phyloP scores from a whole-genome alignment of 495 filamentous ascomycete species.

The Penicillium malachiteum region DNA sequence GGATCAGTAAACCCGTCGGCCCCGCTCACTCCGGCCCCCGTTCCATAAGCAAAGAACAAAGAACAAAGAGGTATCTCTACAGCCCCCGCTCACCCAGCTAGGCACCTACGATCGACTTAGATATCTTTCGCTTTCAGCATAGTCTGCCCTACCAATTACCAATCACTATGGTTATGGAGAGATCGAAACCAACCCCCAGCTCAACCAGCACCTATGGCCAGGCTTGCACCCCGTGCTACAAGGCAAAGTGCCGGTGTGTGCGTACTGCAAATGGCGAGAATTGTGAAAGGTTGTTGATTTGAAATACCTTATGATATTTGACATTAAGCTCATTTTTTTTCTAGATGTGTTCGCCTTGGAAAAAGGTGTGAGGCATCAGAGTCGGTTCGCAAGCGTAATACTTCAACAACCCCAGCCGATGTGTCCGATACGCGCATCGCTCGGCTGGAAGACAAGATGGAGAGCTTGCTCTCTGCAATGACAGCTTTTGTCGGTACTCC shows the following conservation, averaged over 20 bases:
- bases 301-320: neutral
- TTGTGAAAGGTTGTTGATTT: conserved; percentile 22
- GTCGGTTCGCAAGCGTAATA: conserved; percentile 31
- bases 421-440: conserved; percentile 48
- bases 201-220: conserved; percentile 24
- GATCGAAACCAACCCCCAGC: conserved; percentile 2
- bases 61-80: too few species aligned
- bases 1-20: too few species aligned
- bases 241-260: conserved; percentile 35
- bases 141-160: too few species aligned
- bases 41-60: too few species aligned
- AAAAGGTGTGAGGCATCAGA: conserved; percentile 39
- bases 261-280: conserved; percentile 10
- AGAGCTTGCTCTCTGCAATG: conserved; percentile 23
- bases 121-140: too few species aligned
- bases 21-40: too few species aligned
- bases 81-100: too few species aligned
- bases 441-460: conserved; percentile 40
- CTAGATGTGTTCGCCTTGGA: conserved; percentile 46
- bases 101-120: too few species aligned
- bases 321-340: conserved; percentile 4
- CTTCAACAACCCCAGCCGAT: conserved; percentile 11
- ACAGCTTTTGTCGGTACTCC: conserved; percentile 16
- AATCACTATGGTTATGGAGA: conserved; percentile 10
- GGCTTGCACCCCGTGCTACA: conserved; percentile 30